These are phyloP conservation scores for Sporobolomyces phaffii DNA, from an alignment of 768 basidiomycete species.

Conservation along the genomic window DNA sequence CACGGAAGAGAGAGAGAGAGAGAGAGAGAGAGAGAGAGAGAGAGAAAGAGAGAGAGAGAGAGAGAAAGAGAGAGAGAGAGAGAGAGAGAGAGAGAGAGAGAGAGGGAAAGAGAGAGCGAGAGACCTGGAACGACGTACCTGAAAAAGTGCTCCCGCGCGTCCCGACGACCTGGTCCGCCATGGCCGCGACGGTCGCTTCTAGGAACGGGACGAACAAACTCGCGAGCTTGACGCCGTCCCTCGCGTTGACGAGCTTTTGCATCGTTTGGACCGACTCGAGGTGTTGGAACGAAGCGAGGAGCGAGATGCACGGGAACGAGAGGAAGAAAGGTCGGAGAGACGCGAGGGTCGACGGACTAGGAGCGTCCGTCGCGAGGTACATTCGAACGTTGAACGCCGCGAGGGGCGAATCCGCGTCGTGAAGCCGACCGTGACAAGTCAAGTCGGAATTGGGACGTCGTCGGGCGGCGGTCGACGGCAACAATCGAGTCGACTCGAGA, in stretches of 20 bases:
- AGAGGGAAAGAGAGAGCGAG: not conserved
- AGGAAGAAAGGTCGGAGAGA: slow-evolving; percentile 50
- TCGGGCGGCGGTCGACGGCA: too few species aligned
- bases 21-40: too few species aligned
- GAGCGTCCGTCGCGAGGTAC: slow-evolving; percentile 61
- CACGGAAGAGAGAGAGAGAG: too few species aligned
- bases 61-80: too few species aligned
- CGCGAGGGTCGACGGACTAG: slow-evolving; percentile 48
- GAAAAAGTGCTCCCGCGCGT: slow-evolving; percentile 9
- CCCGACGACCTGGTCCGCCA: slow-evolving; percentile 7
- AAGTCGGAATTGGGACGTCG: not conserved
- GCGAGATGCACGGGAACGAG: slow-evolving; percentile 61
- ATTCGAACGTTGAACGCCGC: slow-evolving; percentile 60
- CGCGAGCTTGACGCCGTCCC: slow-evolving; percentile 53
- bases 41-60: too few species aligned
- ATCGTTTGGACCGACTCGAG: slow-evolving; percentile 41
- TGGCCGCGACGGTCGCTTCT: slow-evolving; percentile 62
- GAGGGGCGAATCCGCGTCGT: slow-evolving; percentile 45
- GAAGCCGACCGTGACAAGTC: slow-evolving; percentile 38
- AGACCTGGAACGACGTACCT: not conserved
- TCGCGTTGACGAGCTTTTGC: slow-evolving; percentile 48
- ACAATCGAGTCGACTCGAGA: too few species aligned
- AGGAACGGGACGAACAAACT: slow-evolving; percentile 57
- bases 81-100: too few species aligned
- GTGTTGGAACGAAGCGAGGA: slow-evolving; percentile 53